Percentiles rank a stretch among this genome's conserved stretches.
phyloP scores from a whole-genome alignment of 305 asterid genomes.

The Withania somnifera region DNA sequence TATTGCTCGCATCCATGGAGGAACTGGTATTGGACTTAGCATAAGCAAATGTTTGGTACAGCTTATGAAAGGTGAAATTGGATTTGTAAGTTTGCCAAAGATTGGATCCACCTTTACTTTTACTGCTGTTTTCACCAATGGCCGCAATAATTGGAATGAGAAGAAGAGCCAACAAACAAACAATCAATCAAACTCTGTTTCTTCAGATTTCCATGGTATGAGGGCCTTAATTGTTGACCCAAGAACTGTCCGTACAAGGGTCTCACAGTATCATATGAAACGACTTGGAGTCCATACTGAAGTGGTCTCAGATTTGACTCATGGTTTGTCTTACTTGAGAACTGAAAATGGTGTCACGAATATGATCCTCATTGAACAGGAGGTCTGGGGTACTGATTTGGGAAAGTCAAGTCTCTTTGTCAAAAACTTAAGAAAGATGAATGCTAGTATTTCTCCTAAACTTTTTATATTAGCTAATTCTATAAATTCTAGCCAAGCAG shows the following conservation, averaged over 20 bases:
- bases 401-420: conserved; percentile 16
- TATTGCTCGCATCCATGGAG: conserved; percentile 80
- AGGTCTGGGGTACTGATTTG: conserved; percentile 52
- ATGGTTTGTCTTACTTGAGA: conserved; percentile 14
- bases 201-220: conserved; percentile 61
- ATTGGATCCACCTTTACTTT: conserved; percentile 86
- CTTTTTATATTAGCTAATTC: conserved; percentile 54
- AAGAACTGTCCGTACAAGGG: conserved; percentile 52
- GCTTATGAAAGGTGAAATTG: conserved; percentile 98
- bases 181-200: conserved; percentile 19
- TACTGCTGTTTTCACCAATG: conserved; percentile 60
- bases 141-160: conserved; percentile 19
- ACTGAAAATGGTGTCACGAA: conserved; percentile 11
- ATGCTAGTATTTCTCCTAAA: conserved; percentile 27
- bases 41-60: conserved; percentile 93
- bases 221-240: conserved; percentile 75
- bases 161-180: conserved; percentile 23
- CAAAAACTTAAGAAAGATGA: conserved; percentile 17
- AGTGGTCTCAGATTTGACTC: conserved; percentile 32
- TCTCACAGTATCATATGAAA: conserved; percentile 67
- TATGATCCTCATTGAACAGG: conserved; percentile 69
- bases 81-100: conserved; percentile 60
- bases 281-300: conserved; percentile 72
- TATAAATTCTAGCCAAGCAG: conserved; percentile 18
- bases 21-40: conserved; percentile 95